phyloP scores from a whole-genome alignment of 2,329 filamentous ascomycete genomes.

The Cladosporium austrohemisphaericum region DNA sequence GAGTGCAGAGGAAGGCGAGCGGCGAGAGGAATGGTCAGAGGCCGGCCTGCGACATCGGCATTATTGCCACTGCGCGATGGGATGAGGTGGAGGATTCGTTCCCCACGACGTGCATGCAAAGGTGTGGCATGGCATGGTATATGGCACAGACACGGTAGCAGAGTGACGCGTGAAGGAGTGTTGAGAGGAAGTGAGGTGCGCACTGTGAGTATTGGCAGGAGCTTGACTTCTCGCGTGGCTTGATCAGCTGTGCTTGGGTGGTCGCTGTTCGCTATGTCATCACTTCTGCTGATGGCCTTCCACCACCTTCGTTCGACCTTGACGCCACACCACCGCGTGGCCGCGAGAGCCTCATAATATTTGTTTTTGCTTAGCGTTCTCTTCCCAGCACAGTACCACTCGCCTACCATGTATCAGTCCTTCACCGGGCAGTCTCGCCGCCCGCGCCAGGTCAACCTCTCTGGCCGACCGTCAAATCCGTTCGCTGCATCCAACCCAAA shows the following conservation, averaged over 20 bases:
- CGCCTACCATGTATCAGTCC: constrained; percentile 15
- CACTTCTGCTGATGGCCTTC: background rate
- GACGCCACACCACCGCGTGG: too few relatives aligned
- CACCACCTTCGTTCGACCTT: too few relatives aligned
- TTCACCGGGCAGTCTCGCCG: constrained; percentile 86
- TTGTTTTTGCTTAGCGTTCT: background rate
- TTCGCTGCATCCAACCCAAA: constrained; percentile 59
- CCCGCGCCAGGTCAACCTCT: constrained; percentile 89
- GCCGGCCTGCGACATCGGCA: too few relatives aligned
- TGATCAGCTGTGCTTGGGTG: background rate
- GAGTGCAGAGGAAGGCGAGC: too few relatives aligned
- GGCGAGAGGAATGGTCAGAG: too few relatives aligned
- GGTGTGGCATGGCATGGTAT: too few relatives aligned
- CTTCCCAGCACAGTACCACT: background rate
- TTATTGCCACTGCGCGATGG: too few relatives aligned
- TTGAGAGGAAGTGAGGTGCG: too few relatives aligned
- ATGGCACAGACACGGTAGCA: background rate
- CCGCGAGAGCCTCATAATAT: too few relatives aligned
- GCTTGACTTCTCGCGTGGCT: too few relatives aligned
- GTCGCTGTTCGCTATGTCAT: background rate
- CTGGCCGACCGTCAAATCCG: constrained; percentile 72
- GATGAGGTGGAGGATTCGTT: background rate
- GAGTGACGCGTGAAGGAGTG: background rate
- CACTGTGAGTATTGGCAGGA: too few relatives aligned
- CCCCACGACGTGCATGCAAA: too few relatives aligned